These are phyloP conservation scores for Polychytrium aggregatum DNA, from an alignment of 192 early-diverging fungal genomes.

Conservation along the genomic window DNA sequence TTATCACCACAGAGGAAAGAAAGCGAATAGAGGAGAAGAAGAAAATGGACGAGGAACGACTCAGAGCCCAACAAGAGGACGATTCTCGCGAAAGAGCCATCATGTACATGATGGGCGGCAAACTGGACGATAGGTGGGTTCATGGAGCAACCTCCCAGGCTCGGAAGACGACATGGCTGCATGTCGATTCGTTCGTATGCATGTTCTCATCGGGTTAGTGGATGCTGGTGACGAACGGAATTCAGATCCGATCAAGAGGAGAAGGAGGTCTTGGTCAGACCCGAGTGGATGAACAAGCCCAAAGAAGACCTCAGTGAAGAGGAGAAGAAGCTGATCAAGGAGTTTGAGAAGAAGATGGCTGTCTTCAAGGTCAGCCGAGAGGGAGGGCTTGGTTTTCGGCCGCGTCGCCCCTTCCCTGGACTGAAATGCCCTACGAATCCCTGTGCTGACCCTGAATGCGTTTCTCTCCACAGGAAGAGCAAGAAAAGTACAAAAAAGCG, in stretches of 20 bases:
- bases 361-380: slow-evolving; percentile 26
- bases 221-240: too few relatives aligned
- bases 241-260: slow-evolving; percentile 35
- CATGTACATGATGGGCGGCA: slow-evolving; percentile 49
- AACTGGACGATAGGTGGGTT: slow-evolving; percentile 36
- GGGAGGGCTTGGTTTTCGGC: background rate
- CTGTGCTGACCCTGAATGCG: too few relatives aligned
- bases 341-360: slow-evolving; percentile 53
- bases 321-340: slow-evolving; percentile 41
- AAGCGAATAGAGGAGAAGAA: slow-evolving; percentile 22
- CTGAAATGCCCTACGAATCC: too few relatives aligned
- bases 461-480: slow-evolving; percentile 38
- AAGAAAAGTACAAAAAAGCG: slow-evolving; percentile 49
- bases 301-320: slow-evolving; percentile 44
- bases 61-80: slow-evolving; percentile 25
- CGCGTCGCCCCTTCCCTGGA: too few relatives aligned
- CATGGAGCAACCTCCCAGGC: too few relatives aligned
- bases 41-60: slow-evolving; percentile 33
- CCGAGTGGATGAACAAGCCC: slow-evolving; percentile 53
- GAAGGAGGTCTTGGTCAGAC: slow-evolving; percentile 32
- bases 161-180: too few relatives aligned
- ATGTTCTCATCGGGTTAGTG: too few relatives aligned
- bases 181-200: too few relatives aligned
- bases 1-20: slow-evolving; percentile 38
- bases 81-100: slow-evolving; percentile 42